A percentile compares a stretch with the other conserved stretches of the same genome.
These are phyloP conservation scores for Cyberlindnera amylophila DNA, from an alignment of 805 yeast species.

Conservation along the genomic window DNA sequence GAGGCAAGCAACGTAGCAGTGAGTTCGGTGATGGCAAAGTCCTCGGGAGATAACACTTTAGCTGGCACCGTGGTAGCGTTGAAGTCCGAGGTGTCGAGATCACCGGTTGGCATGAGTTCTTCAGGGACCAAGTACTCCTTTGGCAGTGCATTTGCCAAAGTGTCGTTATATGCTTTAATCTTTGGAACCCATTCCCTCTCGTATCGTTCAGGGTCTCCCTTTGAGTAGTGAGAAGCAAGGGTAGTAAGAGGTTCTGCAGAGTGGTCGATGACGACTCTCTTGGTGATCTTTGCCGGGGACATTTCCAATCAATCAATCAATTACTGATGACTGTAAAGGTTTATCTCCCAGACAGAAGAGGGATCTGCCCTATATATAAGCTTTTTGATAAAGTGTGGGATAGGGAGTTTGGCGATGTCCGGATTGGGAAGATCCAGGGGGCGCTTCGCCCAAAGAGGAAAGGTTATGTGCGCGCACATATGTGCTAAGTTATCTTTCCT, in stretches of 20 bases:
- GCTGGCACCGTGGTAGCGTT: conserved; percentile 23
- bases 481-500: no score
- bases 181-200: conserved; percentile 25
- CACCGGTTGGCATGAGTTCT: conserved; percentile 19
- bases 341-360: no score
- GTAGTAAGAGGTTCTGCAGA: conserved; percentile 16
- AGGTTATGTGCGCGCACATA: no score
- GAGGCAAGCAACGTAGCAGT: conserved; percentile 21
- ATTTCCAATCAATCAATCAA: no score
- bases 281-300: conserved; percentile 9
- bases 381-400: no score
- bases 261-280: conserved; percentile 17
- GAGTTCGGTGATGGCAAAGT: conserved; percentile 22
- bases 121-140: conserved; percentile 22
- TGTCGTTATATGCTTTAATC: conserved; percentile 23
- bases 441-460: no score
- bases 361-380: no score
- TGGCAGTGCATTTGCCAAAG: conserved; percentile 21
- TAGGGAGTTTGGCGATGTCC: not conserved
- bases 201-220: conserved; percentile 18
- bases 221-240: conserved; percentile 5
- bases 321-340: no score
- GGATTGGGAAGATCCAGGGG: not conserved
- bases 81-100: conserved; percentile 21
- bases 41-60: conserved; percentile 18